These are phyloP conservation scores for Xylaria intraflava DNA, from an alignment of 495 filamentous ascomycete genomes.

Conservation along the genomic window DNA sequence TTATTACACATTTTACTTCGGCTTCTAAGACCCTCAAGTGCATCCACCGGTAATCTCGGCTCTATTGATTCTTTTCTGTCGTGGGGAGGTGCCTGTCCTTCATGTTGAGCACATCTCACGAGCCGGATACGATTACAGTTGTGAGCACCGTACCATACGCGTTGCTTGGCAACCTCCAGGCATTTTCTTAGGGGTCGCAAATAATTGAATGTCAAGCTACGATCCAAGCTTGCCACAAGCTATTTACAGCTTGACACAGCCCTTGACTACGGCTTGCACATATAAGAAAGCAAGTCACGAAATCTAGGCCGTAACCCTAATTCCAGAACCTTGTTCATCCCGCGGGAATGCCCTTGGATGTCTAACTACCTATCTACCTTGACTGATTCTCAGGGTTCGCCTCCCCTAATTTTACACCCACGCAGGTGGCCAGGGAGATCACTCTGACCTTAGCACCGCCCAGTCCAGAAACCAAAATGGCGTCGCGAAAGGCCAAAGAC, in stretches of 20 bases:
- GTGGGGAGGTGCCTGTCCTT: background rate
- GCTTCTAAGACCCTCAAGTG: background rate
- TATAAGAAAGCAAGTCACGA: too few species aligned
- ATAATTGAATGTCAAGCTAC: too few species aligned
- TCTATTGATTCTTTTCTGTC: background rate
- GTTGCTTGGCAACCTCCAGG: background rate
- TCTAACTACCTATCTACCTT: background rate
- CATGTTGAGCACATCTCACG: background rate
- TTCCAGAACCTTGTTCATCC: too few species aligned
- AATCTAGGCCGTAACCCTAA: too few species aligned
- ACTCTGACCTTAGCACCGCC: background rate
- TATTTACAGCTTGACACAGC: too few species aligned
- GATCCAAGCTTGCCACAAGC: too few species aligned
- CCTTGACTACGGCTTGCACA: too few species aligned
- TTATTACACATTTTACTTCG: background rate
- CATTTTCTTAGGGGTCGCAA: background rate
- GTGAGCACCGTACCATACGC: background rate
- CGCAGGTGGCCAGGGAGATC: background rate
- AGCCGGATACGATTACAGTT: background rate
- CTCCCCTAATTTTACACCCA: too few species aligned
- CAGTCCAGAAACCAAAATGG: background rate
- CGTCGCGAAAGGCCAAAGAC: slow-evolving; percentile 3
- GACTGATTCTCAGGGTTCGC: background rate
- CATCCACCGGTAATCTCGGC: background rate
- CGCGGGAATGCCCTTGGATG: too few species aligned